Base-by-base conservation (phyloP, 139 green algal species). In the Zygnema cylindricum region DNA sequence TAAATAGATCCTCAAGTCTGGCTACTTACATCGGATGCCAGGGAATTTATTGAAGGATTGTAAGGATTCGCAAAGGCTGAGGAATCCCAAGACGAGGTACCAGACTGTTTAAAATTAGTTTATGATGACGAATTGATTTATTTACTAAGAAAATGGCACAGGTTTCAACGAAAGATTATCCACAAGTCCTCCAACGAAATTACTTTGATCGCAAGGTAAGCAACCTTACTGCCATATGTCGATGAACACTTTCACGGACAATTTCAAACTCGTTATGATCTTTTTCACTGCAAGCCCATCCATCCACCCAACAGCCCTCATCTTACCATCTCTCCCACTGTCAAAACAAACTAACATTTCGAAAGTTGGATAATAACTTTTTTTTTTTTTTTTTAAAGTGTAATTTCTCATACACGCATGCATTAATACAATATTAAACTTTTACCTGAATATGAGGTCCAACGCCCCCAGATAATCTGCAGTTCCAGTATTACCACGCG, bases 251-350 rank as follows among this genome's bases (percentile, higher is more conserved):
- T 63, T 94, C 91, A 25, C 89, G 49, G 16, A 94, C 92, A 39
- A 94, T 91, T 55, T 82, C 84, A 90, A 99, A 99, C 92, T 99
- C 97, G 21, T 94, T 92, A 83, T 98, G 94, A 87, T 99, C 97
- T 93, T 99, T 99, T 32, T 94, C 91, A 86, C 85, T 95, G 11
- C 92, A 82, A 63, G 7, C 71, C 21, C n/a, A n/a, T n/a, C n/a
- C n/a, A n/a, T n/a, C n/a, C n/a, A n/a, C n/a, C n/a, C n/a, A n/a
- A n/a, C n/a, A n/a, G n/a, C n/a, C n/a, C n/a, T n/a, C n/a, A n/a
- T n/a, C n/a, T n/a, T n/a, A n/a, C n/a, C n/a, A n/a, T n/a, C n/a
- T n/a, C n/a, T n/a, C n/a, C n/a, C n/a, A n/a, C n/a, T n/a, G n/a
- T n/a, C n/a, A 81, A 21, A 21, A 69, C 21, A 22, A 81, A 81